phyloP scores from a whole-genome alignment of 192 early-diverging fungal species.

The Linnemannia schmuckeri region DNA sequence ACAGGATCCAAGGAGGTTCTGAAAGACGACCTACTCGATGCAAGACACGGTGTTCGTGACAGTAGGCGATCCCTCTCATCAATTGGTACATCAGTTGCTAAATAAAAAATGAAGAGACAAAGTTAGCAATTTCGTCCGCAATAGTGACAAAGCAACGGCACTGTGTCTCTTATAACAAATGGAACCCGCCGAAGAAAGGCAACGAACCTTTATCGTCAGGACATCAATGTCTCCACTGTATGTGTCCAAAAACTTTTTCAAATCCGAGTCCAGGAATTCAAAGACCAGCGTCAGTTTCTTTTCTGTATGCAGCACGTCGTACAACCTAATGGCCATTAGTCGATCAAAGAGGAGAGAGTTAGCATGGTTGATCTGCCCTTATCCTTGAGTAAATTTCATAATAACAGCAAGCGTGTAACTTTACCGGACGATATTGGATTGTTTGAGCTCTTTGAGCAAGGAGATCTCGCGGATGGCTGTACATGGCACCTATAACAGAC shows the following conservation, averaged over 20 bases:
- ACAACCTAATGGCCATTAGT: constrained; percentile 68
- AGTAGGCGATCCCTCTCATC: constrained; percentile 94
- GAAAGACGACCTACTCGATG: constrained; percentile 76
- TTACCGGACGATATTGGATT: constrained; percentile 87
- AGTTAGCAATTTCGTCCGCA: background rate
- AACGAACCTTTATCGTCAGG: constrained; percentile 84
- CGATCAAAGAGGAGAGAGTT: background rate
- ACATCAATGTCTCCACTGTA: constrained; percentile 86
- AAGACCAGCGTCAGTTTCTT: constrained; percentile 98
- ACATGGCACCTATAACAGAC: constrained; percentile 75
- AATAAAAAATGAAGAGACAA: constrained; percentile 1
- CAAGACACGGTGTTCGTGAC: constrained; percentile 95
- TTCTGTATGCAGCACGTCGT: constrained; percentile 98
- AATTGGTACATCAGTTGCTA: constrained; percentile 98
- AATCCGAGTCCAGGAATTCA: constrained; percentile 98
- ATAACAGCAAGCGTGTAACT: background rate
- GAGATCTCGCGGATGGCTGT: constrained; percentile 92
- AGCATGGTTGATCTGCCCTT: background rate
- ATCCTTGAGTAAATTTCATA: background rate
- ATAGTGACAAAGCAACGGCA: background rate
- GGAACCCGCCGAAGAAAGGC: background rate
- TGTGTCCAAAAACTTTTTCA: constrained; percentile 98
- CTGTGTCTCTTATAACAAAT: background rate
- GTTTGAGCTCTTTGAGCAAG: constrained; percentile 85
- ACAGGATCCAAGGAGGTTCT: background rate